phyloP scores from a whole-genome alignment of 257 asterid genomes.

The Gentiana straminea region DNA sequence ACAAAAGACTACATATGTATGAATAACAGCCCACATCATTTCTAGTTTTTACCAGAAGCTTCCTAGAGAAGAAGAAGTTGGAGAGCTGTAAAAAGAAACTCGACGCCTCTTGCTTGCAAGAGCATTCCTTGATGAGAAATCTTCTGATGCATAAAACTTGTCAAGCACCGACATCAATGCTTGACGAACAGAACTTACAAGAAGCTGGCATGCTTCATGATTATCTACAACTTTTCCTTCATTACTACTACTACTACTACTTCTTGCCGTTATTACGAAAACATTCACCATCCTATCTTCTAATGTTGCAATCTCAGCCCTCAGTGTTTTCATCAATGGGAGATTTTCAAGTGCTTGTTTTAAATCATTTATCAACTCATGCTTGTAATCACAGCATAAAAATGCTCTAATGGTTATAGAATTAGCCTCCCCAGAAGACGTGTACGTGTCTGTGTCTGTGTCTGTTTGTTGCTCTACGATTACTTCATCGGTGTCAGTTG shows the following conservation, averaged over 20 bases:
- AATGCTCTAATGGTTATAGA: slow-evolving; percentile 46
- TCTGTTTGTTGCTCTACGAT: slow-evolving; percentile 41
- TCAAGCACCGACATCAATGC: slow-evolving; percentile 68
- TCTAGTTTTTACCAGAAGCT: slow-evolving; percentile 35
- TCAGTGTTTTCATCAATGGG: slow-evolving; percentile 41
- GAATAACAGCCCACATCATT: neutral
- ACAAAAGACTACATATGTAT: neutral
- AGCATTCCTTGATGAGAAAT: slow-evolving; percentile 46
- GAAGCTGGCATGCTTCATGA: slow-evolving; percentile 22
- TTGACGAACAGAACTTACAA: slow-evolving; percentile 36
- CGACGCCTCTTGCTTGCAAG: slow-evolving; percentile 54
- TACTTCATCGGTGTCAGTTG: slow-evolving; percentile 64
- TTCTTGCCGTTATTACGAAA: slow-evolving; percentile 32
- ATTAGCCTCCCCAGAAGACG: slow-evolving; percentile 14
- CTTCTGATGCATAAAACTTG: slow-evolving; percentile 73
- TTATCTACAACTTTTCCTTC: slow-evolving; percentile 14
- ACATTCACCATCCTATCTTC: slow-evolving; percentile 68
- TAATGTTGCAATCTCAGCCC: slow-evolving; percentile 70
- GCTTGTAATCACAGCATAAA: slow-evolving; percentile 64
- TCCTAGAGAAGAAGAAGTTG: slow-evolving; percentile 33
- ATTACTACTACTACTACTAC: neutral
- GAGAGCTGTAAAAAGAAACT: slow-evolving; percentile 35
- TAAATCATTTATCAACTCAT: slow-evolving; percentile 50
- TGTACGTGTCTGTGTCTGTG: neutral
- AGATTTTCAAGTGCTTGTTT: slow-evolving; percentile 52